Conservation (phyloP, 2,329 filamentous ascomycete species). For the Aspergillus neoniger region DNA sequence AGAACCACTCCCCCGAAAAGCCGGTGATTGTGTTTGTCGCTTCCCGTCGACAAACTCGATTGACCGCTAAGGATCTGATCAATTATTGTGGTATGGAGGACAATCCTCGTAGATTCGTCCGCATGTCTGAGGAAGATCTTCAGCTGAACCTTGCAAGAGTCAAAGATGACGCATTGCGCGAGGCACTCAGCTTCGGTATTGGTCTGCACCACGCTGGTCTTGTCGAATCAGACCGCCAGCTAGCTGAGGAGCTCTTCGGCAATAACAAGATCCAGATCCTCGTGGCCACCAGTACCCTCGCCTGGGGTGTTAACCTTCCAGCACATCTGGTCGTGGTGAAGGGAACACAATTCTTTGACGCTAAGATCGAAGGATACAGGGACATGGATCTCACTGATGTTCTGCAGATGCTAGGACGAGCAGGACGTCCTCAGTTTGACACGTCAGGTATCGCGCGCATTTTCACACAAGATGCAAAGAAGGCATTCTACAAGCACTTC, state of each 20-base stretch:
- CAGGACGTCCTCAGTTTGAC: conserved; percentile 94
- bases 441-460: conserved; percentile 93
- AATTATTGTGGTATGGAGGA: conserved; percentile 99
- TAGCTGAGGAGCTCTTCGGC: conserved; percentile 91
- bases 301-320: conserved; percentile 97
- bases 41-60: conserved; percentile 87
- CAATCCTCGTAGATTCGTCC: conserved; percentile 87
- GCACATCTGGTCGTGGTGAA: conserved; percentile 97
- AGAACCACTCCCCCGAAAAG: conserved; percentile 92
- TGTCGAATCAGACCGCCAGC: conserved; percentile 86
- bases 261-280: conserved; percentile 98
- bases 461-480: conserved; percentile 96
- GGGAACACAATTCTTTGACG: conserved; percentile 96
- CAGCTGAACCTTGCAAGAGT: conserved; percentile 83
- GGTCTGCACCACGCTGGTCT: conserved; percentile 96
- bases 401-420: conserved; percentile 94
- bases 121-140: conserved; percentile 92
- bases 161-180: conserved; percentile 88
- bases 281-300: conserved; percentile 91
- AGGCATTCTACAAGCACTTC: conserved; percentile 99
- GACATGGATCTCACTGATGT: conserved; percentile 99
- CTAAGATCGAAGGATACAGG: conserved; percentile 95
- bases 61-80: conserved; percentile 94
- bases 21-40: conserved; percentile 98
- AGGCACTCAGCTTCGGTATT: conserved; percentile 96